Evolutionary conservation across 345 rosid genomes (phyloP).

Genomic region (Sisymbrium altissimum): DNA sequence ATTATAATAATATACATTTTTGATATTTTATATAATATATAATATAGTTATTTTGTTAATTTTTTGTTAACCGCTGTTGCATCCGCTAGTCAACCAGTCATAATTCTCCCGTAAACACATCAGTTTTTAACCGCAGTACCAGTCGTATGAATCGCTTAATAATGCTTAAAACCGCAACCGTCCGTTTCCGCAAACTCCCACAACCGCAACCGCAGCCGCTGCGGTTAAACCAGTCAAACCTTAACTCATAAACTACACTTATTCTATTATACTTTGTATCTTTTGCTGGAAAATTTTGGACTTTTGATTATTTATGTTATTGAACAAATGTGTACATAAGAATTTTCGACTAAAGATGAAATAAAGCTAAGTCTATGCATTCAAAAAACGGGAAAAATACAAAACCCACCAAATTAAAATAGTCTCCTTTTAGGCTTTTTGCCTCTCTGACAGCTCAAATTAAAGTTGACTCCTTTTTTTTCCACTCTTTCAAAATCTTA

Average conservation of each 20-base stretch:
- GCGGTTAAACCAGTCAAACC: too few species aligned
- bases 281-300: neutral
- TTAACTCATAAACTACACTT: neutral
- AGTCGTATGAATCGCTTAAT: too few species aligned
- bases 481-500: conserved; percentile 12
- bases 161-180: too few species aligned
- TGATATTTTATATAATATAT: too few species aligned
- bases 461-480: conserved; percentile 42
- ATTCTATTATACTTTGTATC: neutral
- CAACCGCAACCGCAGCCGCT: too few species aligned
- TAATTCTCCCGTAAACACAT: too few species aligned
- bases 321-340: neutral
- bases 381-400: neutral
- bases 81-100: too few species aligned
- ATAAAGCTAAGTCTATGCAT: conserved; percentile 8
- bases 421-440: conserved; percentile 19
- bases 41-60: too few species aligned
- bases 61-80: too few species aligned
- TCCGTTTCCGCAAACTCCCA: too few species aligned
- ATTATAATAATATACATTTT: too few species aligned
- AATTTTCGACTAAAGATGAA: neutral
- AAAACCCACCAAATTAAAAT: conserved; percentile 10
- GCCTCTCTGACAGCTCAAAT: conserved; percentile 62
- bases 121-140: too few species aligned
- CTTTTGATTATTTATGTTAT: neutral